Conservation (phyloP, 2,329 filamentous ascomycete species). For the Ceratocystis destructans region DNA sequence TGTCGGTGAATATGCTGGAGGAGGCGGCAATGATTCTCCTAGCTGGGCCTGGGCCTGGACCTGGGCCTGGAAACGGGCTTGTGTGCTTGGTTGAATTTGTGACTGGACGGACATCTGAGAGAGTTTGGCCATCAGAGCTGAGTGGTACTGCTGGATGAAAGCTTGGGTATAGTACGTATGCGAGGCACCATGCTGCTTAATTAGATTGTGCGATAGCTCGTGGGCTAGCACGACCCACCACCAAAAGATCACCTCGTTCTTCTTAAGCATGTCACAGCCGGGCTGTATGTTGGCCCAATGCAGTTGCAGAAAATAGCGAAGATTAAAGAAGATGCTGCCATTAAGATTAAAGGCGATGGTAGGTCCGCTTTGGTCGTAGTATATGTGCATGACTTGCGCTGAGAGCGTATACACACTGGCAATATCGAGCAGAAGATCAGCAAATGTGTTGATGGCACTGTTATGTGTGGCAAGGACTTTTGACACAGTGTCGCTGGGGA, state of each 20-base stretch:
- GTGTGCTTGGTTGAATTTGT: not conserved
- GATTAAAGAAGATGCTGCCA: slow-evolving; percentile 86
- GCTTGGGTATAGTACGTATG: slow-evolving; percentile 80
- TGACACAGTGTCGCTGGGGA: slow-evolving; percentile 28
- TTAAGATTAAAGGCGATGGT: slow-evolving; percentile 87
- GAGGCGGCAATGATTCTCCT: not conserved
- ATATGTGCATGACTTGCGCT: slow-evolving; percentile 62
- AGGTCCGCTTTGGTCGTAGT: slow-evolving; percentile 62
- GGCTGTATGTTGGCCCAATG: slow-evolving; percentile 42
- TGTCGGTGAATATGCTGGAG: slow-evolving; percentile 5
- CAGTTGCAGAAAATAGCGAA: slow-evolving; percentile 70
- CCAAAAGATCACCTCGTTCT: slow-evolving; percentile 55
- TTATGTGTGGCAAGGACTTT: slow-evolving; percentile 49
- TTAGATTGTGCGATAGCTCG: slow-evolving; percentile 89
- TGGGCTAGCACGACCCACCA: slow-evolving; percentile 97
- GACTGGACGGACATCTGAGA: slow-evolving; percentile 19
- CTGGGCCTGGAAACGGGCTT: not conserved
- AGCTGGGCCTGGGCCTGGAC: not conserved
- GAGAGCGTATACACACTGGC: slow-evolving; percentile 59
- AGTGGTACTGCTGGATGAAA: slow-evolving; percentile 65
- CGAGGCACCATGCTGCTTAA: slow-evolving; percentile 58
- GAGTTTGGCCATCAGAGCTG: slow-evolving; percentile 49
- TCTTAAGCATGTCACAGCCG: slow-evolving; percentile 24
- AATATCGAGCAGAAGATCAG: slow-evolving; percentile 53
- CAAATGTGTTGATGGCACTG: slow-evolving; percentile 54